Evolutionary conservation across 1,284 basidiomycete genomes (phyloP).

Genomic region (Fomitiporia mediterranea): DNA sequence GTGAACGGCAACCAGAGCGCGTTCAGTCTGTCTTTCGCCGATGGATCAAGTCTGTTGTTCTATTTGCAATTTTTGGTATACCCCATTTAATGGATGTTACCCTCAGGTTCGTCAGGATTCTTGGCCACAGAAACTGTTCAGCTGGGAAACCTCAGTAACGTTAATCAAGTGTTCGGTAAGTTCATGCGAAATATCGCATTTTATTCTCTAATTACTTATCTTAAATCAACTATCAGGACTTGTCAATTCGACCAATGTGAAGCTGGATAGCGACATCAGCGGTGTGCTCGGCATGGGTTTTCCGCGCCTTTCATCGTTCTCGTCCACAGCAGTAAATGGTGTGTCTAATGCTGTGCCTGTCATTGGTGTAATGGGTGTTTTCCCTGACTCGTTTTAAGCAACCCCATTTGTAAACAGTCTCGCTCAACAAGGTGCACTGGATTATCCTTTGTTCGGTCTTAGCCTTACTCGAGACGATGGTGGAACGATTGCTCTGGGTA

Average conservation of each 20-base stretch:
- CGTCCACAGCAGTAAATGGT: constrained; percentile 47
- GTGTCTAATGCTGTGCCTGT: constrained; percentile 24
- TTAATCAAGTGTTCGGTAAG: constrained; percentile 63
- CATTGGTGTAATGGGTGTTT: constrained; percentile 1
- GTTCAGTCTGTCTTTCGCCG: constrained; percentile 59
- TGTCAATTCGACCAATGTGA: constrained; percentile 56
- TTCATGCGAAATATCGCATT: too few species aligned
- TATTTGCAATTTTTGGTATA: constrained; percentile 8
- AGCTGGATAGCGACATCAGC: constrained; percentile 56
- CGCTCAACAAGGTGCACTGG: constrained; percentile 55
- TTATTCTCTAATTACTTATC: constrained; percentile 12
- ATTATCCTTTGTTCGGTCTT: constrained; percentile 71
- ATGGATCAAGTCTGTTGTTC: constrained; percentile 53
- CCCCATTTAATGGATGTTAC: constrained; percentile 19
- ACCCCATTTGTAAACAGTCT: constrained; percentile 61
- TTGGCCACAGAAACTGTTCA: constrained; percentile 59
- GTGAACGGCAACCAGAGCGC: constrained; percentile 55
- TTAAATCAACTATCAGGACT: constrained; percentile 27
- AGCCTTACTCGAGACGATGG: constrained; percentile 53
- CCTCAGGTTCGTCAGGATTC: constrained; percentile 48
- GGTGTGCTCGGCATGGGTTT: constrained; percentile 74
- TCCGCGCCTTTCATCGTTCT: constrained; percentile 61
- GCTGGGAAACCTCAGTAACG: constrained; percentile 52
- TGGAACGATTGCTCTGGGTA: constrained; percentile 64
- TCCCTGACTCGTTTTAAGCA: constrained; percentile 39